Percentiles rank a stretch among this genome's conserved stretches.
Evolutionary conservation across 495 filamentous ascomycete species (phyloP).

Genomic region (Podospora australis): DNA sequence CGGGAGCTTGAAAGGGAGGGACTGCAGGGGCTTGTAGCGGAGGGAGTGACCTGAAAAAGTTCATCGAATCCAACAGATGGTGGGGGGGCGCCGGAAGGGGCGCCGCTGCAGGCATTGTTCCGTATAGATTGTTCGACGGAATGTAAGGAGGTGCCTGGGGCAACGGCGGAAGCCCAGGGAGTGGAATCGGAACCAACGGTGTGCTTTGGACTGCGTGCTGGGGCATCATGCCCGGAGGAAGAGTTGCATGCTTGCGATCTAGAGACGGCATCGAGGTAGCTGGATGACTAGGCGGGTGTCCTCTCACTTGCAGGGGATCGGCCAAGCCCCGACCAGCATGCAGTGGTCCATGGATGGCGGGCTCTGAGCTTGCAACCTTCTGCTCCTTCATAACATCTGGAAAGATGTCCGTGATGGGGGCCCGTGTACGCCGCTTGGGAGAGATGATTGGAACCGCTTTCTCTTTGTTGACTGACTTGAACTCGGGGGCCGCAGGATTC

Average conservation of each 20-base stretch:
- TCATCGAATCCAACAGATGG: not conserved
- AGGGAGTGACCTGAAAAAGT: not conserved
- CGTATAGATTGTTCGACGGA: not conserved
- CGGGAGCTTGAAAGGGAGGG: not conserved
- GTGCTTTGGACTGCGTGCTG: not conserved
- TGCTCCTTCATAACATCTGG: not conserved
- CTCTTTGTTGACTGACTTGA: constrained; percentile 11
- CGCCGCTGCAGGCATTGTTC: not conserved
- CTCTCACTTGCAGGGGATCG: not conserved
- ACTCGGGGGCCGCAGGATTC: constrained; percentile 28
- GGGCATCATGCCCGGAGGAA: not conserved
- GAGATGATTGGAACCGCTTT: constrained; percentile 2
- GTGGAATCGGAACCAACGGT: not conserved
- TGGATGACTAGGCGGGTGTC: too few relatives aligned
- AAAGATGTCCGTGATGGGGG: constrained; percentile 20
- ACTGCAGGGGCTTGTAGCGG: not conserved
- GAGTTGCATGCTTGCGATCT: not conserved
- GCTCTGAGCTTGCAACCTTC: not conserved
- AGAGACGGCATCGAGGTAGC: not conserved
- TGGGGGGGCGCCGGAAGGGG: not conserved
- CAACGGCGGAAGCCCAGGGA: not conserved
- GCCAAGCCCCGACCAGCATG: not conserved
- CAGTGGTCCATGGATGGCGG: not conserved
- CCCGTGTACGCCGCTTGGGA: constrained; percentile 18
- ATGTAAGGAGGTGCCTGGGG: not conserved